A percentile compares a stretch with the other conserved stretches of the same genome.
phyloP scores from a whole-genome alignment of 1,139 yeast species.

The Lodderomyces theae region DNA sequence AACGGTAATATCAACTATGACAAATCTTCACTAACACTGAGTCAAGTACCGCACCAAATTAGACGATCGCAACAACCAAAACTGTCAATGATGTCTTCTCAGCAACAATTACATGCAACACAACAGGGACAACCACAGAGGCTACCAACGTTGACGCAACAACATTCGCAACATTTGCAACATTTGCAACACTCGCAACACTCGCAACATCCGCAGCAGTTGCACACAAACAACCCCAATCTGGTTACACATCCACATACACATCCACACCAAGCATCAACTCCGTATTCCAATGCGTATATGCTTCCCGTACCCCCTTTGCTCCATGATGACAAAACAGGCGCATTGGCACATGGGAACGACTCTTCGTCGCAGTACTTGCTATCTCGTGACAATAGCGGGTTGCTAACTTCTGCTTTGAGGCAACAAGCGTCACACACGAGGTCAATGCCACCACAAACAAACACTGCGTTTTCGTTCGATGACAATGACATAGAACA shows the following conservation, averaged over 20 bases:
- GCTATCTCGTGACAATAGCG: constrained; percentile 13
- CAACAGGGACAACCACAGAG: constrained; percentile 4
- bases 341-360: constrained; percentile 1
- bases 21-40: constrained; percentile 8
- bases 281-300: constrained; percentile 13
- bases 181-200: too few relatives aligned
- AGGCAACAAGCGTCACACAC: constrained; percentile 11
- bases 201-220: constrained; percentile 5
- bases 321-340: constrained; percentile 12
- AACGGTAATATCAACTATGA: constrained; percentile 11
- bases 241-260: constrained; percentile 9
- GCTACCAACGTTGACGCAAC: constrained; percentile 5
- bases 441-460: constrained; percentile 5
- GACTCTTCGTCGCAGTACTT: constrained; percentile 14
- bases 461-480: constrained; percentile 10
- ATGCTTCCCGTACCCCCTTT: constrained; percentile 21
- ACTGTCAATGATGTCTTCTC: not conserved
- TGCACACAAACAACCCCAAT: constrained; percentile 7
- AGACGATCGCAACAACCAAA: constrained; percentile 4
- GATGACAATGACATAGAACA: constrained; percentile 15
- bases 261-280: constrained; percentile 8
- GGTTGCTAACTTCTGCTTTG: constrained; percentile 14
- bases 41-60: constrained; percentile 6
- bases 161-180: constrained; percentile 8
- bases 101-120: constrained; percentile 3